Evolutionary conservation across 1,284 basidiomycete species (phyloP).

Genomic region (Rhizoctonia solani): DNA sequence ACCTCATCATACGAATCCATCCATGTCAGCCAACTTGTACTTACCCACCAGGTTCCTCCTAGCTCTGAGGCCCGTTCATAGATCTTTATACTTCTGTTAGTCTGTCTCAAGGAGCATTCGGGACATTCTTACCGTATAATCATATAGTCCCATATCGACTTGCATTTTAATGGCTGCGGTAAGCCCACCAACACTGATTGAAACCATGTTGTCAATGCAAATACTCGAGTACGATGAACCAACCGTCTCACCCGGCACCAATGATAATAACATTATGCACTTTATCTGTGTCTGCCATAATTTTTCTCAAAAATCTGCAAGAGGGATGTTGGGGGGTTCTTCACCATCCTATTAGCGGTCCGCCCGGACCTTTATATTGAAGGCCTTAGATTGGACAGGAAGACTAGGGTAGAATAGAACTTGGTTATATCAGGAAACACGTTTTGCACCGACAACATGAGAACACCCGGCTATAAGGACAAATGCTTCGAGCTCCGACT

Average conservation of each 20-base stretch:
- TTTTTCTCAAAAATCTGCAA: constrained; percentile 28
- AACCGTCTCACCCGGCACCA: constrained; percentile 16
- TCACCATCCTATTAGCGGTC: no score
- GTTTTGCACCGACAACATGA: no score
- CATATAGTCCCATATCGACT: constrained; percentile 5
- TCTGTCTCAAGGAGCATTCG: no score
- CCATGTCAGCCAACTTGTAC: constrained; percentile 36
- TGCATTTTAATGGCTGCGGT: constrained; percentile 15
- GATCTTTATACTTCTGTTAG: constrained; percentile 47
- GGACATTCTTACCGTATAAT: constrained; percentile 2
- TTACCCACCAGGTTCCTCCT: constrained; percentile 60
- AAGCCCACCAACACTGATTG: constrained; percentile 13
- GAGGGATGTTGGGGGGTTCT: no score
- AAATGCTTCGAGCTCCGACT: no score
- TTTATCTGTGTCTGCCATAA: constrained; percentile 33
- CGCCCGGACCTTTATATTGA: no score
- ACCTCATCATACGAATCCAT: background rate
- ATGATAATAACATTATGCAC: constrained; percentile 18
- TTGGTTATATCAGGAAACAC: no score
- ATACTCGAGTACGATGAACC: background rate
- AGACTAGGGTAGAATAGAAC: no score
- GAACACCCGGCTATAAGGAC: no score
- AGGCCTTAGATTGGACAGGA: no score
- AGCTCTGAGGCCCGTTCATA: constrained; percentile 53
- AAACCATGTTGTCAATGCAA: background rate